Conservation (phyloP, 495 filamentous ascomycete genomes). For the Podospora tetraspora region DNA sequence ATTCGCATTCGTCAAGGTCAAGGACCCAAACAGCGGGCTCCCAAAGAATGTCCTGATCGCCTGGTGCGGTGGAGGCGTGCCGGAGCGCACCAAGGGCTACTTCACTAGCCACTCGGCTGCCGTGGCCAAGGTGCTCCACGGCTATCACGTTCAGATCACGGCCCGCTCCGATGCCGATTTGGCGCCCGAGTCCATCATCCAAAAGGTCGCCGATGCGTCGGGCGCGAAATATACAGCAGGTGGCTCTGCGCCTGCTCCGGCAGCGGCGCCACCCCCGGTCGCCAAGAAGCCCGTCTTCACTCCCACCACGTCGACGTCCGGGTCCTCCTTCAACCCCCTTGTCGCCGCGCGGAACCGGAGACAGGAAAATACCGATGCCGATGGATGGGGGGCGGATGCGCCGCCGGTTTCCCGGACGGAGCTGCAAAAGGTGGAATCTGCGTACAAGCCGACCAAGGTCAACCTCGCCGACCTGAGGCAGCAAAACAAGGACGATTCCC, state of each 20-base stretch:
- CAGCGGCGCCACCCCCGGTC: slow-evolving; percentile 58
- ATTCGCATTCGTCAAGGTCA: slow-evolving; percentile 95
- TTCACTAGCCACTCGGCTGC: slow-evolving; percentile 90
- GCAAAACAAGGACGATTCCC: slow-evolving; percentile 56
- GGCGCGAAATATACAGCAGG: slow-evolving; percentile 85
- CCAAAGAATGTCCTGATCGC: slow-evolving; percentile 91
- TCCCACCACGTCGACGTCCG: slow-evolving; percentile 64
- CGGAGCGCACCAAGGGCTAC: slow-evolving; percentile 94
- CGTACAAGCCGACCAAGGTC: slow-evolving; percentile 91
- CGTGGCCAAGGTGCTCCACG: slow-evolving; percentile 86
- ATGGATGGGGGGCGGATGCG: slow-evolving; percentile 96
- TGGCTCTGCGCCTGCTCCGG: slow-evolving; percentile 42
- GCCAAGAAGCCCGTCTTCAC: slow-evolving; percentile 87
- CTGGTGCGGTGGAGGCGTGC: slow-evolving; percentile 98
- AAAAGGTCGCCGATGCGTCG: slow-evolving; percentile 93
- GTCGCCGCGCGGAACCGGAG: slow-evolving; percentile 46
- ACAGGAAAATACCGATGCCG: slow-evolving; percentile 47
- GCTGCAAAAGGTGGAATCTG: slow-evolving; percentile 86
- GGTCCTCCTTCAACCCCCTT: slow-evolving; percentile 60
- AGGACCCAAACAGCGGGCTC: slow-evolving; percentile 83
- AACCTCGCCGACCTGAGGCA: slow-evolving; percentile 72
- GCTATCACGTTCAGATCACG: slow-evolving; percentile 95
- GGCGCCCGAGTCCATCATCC: slow-evolving; percentile 76
- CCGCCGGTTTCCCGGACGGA: slow-evolving; percentile 79
- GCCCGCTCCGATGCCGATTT: slow-evolving; percentile 87